These are phyloP conservation scores for Ascomycota sp. DNA, from an alignment of 2,329 filamentous ascomycete species.

Conservation along the genomic window DNA sequence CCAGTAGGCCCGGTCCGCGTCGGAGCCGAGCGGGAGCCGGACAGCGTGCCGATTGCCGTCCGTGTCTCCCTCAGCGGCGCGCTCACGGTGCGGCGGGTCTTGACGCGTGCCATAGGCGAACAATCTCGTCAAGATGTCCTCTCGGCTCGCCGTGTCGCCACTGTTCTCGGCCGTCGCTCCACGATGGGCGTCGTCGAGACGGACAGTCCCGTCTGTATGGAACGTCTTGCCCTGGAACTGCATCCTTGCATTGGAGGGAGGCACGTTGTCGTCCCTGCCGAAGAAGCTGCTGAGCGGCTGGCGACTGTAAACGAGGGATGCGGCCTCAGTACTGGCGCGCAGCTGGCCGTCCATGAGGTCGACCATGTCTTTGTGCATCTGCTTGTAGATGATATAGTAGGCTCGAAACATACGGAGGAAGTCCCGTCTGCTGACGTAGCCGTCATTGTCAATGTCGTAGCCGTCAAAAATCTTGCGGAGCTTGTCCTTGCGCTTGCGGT, in stretches of 20 bases:
- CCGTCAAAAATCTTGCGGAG: slow-evolving; percentile 59
- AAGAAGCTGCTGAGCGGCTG: slow-evolving; percentile 56
- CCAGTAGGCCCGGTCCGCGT: slow-evolving; percentile 18
- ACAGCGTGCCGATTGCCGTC: slow-evolving; percentile 16
- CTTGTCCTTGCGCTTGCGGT: slow-evolving; percentile 43
- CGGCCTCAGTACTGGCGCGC: slow-evolving; percentile 50
- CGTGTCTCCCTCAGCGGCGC: slow-evolving; percentile 10
- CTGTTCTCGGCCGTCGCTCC: slow-evolving; percentile 36
- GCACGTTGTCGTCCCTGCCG: slow-evolving; percentile 47
- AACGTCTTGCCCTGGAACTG: slow-evolving; percentile 44
- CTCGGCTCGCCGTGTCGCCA: slow-evolving; percentile 35
- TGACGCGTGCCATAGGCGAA: slow-evolving; percentile 19
- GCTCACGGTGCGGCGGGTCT: slow-evolving; percentile 8
- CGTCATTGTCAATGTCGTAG: slow-evolving; percentile 78
- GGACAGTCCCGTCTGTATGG: slow-evolving; percentile 38
- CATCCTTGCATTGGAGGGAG: slow-evolving; percentile 32
- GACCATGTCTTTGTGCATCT: slow-evolving; percentile 68
- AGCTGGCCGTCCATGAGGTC: slow-evolving; percentile 58
- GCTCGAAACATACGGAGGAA: slow-evolving; percentile 81
- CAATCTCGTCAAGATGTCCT: slow-evolving; percentile 34
- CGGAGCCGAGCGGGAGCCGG: slow-evolving; percentile 9
- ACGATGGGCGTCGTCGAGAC: slow-evolving; percentile 33
- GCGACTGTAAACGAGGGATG: slow-evolving; percentile 51
- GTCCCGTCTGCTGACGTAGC: slow-evolving; percentile 64
- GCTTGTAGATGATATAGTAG: slow-evolving; percentile 75